phyloP scores from a whole-genome alignment of 2,329 filamentous ascomycete genomes.

The Aspergillus neoniger region DNA sequence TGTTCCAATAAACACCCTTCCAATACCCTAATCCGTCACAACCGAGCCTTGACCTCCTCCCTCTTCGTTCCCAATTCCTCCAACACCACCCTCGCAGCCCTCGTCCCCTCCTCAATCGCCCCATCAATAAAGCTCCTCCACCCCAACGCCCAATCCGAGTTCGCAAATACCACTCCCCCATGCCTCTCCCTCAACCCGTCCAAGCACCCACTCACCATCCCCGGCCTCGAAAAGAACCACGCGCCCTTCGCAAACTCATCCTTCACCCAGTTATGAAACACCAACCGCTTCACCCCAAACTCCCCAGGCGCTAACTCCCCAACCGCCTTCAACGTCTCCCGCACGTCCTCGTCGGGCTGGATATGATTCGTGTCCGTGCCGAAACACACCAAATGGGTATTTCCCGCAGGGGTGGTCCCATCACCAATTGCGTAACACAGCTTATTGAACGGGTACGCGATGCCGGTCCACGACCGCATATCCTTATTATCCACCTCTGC shows the following conservation, averaged over 20 bases:
- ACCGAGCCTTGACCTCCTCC: background rate
- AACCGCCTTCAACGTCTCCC: slow-evolving; percentile 36
- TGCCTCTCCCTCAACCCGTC: slow-evolving; percentile 45
- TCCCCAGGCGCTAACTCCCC: slow-evolving; percentile 33
- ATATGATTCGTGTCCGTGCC: slow-evolving; percentile 48
- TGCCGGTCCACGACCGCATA: slow-evolving; percentile 47
- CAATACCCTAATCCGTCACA: background rate
- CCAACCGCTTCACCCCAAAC: slow-evolving; percentile 28
- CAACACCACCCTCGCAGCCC: background rate
- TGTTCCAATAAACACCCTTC: no score
- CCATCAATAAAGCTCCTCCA: slow-evolving; percentile 51
- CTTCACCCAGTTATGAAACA: slow-evolving; percentile 53
- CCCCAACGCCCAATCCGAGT: slow-evolving; percentile 26
- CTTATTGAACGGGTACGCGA: slow-evolving; percentile 48
- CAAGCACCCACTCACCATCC: slow-evolving; percentile 42
- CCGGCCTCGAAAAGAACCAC: slow-evolving; percentile 45
- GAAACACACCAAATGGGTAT: slow-evolving; percentile 53
- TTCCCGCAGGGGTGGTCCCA: slow-evolving; percentile 48
- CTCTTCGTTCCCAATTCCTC: background rate
- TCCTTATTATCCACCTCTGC: slow-evolving; percentile 46
- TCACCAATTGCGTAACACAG: slow-evolving; percentile 50
- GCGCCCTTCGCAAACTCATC: slow-evolving; percentile 52
- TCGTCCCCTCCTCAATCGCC: slow-evolving; percentile 25
- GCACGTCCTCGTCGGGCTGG: slow-evolving; percentile 46
- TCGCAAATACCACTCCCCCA: slow-evolving; percentile 51